phyloP scores from a whole-genome alignment of 306 rosid species.

The Cicer arietinum region DNA sequence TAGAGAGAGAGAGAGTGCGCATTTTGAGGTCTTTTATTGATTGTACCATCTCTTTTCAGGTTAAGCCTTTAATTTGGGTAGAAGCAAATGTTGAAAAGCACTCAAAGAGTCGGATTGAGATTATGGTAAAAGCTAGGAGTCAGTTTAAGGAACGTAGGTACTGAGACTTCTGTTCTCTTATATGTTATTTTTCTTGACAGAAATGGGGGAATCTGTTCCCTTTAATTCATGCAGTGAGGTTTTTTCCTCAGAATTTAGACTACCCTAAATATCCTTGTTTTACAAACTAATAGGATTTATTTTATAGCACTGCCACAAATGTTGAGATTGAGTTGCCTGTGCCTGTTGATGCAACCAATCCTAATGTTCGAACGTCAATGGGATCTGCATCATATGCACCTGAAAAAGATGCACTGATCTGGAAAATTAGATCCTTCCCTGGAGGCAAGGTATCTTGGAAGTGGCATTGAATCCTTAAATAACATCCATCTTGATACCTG shows the following conservation, averaged over 20 bases:
- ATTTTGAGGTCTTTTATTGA: constrained; percentile 27
- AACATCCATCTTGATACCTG: constrained; percentile 21
- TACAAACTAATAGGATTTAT: constrained; percentile 44
- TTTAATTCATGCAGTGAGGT: constrained; percentile 16
- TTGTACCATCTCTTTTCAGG: constrained; percentile 58
- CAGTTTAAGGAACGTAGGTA: constrained; percentile 99
- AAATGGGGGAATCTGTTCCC: constrained; percentile 9
- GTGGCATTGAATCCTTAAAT: constrained; percentile 35
- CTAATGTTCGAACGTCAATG: constrained; percentile 91
- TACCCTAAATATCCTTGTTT: constrained; percentile 34
- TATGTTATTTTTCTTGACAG: constrained; percentile 11
- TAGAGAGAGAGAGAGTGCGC: constrained; percentile 7
- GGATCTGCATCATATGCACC: constrained; percentile 99
- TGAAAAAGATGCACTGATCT: constrained; percentile 84
- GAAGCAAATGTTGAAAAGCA: constrained; percentile 97
- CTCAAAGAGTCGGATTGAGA: constrained; percentile 94
- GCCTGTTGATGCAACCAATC: constrained; percentile 90
- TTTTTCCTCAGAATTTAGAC: constrained; percentile 27
- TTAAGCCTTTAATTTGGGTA: constrained; percentile 93
- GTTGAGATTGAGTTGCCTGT: constrained; percentile 96
- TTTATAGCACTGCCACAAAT: constrained; percentile 89
- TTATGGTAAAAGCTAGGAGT: constrained; percentile 93
- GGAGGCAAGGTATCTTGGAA: constrained; percentile 86
- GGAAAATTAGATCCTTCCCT: constrained; percentile 97
- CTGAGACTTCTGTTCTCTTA: constrained; percentile 19